Evolutionary conservation across 371 early-diverging fungal genomes (phyloP).

Genomic region (Actinomortierella wolfii): DNA sequence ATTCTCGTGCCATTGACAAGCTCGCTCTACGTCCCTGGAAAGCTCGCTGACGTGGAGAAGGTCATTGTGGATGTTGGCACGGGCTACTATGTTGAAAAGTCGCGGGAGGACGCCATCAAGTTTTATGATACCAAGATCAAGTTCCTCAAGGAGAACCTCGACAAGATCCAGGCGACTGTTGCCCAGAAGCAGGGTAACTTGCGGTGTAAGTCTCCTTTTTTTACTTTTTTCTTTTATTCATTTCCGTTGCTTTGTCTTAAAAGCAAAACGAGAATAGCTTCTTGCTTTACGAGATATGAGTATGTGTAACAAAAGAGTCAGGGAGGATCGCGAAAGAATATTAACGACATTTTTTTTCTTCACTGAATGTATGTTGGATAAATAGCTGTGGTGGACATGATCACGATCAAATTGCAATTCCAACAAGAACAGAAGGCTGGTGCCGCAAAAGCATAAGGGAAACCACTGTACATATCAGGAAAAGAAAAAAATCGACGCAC

Average conservation of each 20-base stretch:
- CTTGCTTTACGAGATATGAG: no score
- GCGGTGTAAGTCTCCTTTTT: constrained; percentile 57
- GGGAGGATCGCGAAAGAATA: no score
- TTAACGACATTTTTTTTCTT: not conserved
- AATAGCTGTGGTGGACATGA: constrained; percentile 40
- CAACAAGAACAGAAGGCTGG: constrained; percentile 40
- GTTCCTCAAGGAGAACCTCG: constrained; percentile 75
- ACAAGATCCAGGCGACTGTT: constrained; percentile 77
- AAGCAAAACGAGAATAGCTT: not conserved
- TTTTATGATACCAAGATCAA: constrained; percentile 80
- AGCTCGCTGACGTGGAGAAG: constrained; percentile 76
- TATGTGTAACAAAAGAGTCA: no score
- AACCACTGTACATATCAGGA: not conserved
- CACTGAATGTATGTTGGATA: not conserved
- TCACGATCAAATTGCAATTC: constrained; percentile 38
- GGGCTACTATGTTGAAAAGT: constrained; percentile 95
- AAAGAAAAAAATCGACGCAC: not conserved
- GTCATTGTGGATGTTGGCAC: constrained; percentile 96
- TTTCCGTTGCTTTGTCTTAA: not conserved
- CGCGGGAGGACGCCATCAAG: constrained; percentile 71
- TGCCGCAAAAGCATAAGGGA: constrained; percentile 21
- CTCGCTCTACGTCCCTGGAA: constrained; percentile 92
- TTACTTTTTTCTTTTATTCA: not conserved
- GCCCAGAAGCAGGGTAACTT: constrained; percentile 75
- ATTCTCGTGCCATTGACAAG: constrained; percentile 79